phyloP scores from a whole-genome alignment of 2,329 filamentous ascomycete genomes.

The Fulvia fulva region DNA sequence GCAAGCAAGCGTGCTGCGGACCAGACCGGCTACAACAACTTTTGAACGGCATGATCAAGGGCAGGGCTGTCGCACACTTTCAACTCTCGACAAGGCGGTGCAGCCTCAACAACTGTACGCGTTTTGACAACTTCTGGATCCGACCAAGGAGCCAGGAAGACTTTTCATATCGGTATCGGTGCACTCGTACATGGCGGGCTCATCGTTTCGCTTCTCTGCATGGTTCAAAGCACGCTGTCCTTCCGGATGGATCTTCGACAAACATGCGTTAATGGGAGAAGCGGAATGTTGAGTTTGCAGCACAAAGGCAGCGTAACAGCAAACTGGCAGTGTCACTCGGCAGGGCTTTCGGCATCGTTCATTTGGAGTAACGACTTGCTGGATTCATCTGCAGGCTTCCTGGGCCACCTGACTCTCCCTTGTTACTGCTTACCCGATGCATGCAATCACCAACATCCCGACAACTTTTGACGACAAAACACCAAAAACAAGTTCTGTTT shows the following conservation, averaged over 20 bases:
- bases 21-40: conserved; percentile 46
- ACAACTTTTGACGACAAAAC: neutral
- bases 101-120: conserved; percentile 14
- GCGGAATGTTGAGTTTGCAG: conserved; percentile 8
- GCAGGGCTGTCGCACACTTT: conserved; percentile 38
- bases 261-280: conserved; percentile 15
- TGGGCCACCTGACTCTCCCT: conserved; percentile 12
- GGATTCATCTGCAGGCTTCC: conserved; percentile 23
- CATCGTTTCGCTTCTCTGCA: conserved; percentile 27
- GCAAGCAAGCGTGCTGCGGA: conserved; percentile 50
- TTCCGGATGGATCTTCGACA: neutral
- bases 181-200: conserved; percentile 27
- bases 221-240: conserved; percentile 12
- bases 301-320: conserved; percentile 17
- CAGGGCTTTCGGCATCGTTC: conserved; percentile 34
- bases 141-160: conserved; percentile 15
- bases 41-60: conserved; percentile 42
- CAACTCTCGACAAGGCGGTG: conserved; percentile 25
- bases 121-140: conserved; percentile 18
- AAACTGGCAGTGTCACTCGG: conserved; percentile 39
- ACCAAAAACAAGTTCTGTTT: conserved; percentile 5
- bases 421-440: neutral
- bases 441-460: neutral
- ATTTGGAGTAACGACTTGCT: conserved; percentile 19
- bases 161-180: conserved; percentile 33